phyloP scores from a whole-genome alignment of 1,139 yeast genomes.

The Candida neerlandica region DNA sequence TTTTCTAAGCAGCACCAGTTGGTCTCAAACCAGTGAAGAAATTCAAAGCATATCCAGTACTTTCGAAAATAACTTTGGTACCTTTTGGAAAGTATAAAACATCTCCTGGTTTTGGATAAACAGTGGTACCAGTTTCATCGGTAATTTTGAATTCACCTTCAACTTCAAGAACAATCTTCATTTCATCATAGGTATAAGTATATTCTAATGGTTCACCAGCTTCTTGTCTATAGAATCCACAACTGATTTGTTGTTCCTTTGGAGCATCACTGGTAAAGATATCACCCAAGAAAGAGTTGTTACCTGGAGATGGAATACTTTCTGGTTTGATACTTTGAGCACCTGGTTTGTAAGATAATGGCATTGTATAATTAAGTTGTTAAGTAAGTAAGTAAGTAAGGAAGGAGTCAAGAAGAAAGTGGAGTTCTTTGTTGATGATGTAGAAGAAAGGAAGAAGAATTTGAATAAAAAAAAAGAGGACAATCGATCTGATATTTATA shows the following conservation, averaged over 20 bases:
- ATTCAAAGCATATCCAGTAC: conserved; percentile 66
- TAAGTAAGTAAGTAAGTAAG: not conserved
- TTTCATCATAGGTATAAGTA: conserved; percentile 67
- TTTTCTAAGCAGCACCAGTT: conserved; percentile 26
- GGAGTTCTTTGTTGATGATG: not conserved
- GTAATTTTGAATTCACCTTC: conserved; percentile 63
- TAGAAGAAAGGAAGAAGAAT: not conserved
- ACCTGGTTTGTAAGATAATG: conserved; percentile 57
- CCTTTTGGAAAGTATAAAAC: conserved; percentile 71
- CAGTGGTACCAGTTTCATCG: conserved; percentile 64
- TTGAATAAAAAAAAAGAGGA: not conserved
- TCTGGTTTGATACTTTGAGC: conserved; percentile 63
- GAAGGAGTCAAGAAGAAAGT: no score
- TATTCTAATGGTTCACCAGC: conserved; percentile 67
- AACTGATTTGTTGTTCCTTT: conserved; percentile 56
- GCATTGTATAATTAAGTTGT: conserved; percentile 9
- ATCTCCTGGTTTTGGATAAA: conserved; percentile 62
- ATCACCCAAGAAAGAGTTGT: conserved; percentile 70
- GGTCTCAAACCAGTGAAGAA: conserved; percentile 70
- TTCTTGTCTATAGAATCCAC: conserved; percentile 72
- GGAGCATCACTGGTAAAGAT: conserved; percentile 60
- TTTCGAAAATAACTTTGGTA: conserved; percentile 64
- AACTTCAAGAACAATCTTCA: conserved; percentile 67
- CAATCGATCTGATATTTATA: conserved; percentile 1
- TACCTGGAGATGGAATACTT: conserved; percentile 55